These are phyloP conservation scores for Pisolithus orientalis DNA, from an alignment of 768 basidiomycete species.

Conservation along the genomic window DNA sequence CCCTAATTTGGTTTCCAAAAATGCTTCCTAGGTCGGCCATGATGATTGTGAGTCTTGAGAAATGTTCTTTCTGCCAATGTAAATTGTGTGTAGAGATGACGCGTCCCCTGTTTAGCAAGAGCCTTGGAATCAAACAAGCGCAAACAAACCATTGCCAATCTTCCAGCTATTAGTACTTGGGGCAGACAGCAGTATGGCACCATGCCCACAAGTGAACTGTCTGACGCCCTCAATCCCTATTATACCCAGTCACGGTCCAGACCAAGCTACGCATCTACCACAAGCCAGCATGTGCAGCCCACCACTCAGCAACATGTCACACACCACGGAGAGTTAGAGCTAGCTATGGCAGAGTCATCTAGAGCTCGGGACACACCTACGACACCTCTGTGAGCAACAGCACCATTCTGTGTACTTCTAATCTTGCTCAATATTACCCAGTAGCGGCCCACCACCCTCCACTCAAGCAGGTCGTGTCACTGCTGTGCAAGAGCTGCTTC, in stretches of 20 bases:
- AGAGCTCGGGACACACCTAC: conserved; percentile 22
- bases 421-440: conserved; percentile 3
- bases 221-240: conserved; percentile 72
- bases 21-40: conserved; percentile 46
- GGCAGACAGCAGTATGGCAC: conserved; percentile 1
- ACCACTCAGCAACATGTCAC: conserved; percentile 31
- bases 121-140: conserved; percentile 24
- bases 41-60: not conserved
- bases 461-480: conserved; percentile 31
- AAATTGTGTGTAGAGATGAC: conserved; percentile 24
- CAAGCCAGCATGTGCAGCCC: not conserved
- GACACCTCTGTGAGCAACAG: conserved; percentile 32
- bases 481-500: conserved; percentile 54
- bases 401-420: not conserved
- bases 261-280: conserved; percentile 7
- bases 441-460: conserved; percentile 13
- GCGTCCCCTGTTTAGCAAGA: conserved; percentile 30
- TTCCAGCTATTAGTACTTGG: not conserved
- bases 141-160: conserved; percentile 16
- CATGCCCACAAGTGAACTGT: conserved; percentile 70
- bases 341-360: conserved; percentile 45
- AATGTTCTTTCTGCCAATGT: not conserved
- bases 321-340: conserved; percentile 60
- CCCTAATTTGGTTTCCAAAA: conserved; percentile 46
- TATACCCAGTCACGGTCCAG: conserved; percentile 39